phyloP scores from a whole-genome alignment of 2,329 filamentous ascomycete species.

The Sporothrix mexicana region DNA sequence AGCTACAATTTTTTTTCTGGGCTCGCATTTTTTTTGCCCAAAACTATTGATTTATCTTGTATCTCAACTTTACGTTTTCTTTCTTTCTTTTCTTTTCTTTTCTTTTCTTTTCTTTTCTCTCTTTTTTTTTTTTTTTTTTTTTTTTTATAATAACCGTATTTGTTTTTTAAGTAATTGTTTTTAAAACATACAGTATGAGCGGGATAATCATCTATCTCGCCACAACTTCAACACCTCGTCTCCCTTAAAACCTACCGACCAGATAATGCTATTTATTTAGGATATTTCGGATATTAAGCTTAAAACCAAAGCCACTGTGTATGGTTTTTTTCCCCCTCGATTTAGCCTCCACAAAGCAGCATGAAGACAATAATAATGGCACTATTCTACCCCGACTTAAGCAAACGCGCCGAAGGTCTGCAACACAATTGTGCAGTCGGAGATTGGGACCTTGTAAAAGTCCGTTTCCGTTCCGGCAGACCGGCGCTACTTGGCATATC shows the following conservation, averaged over 20 bases:
- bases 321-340: not conserved
- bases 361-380: not conserved
- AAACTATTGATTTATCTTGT: too few relatives aligned
- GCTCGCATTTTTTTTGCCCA: not conserved
- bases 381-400: not conserved
- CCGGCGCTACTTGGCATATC: not conserved
- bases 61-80: too few relatives aligned
- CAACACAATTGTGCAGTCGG: not conserved
- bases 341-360: not conserved
- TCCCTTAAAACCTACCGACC: too few relatives aligned
- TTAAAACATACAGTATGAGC: too few relatives aligned
- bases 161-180: not conserved
- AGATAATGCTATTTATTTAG: too few relatives aligned
- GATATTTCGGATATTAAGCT: too few relatives aligned
- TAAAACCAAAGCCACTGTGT: not conserved
- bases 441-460: not conserved
- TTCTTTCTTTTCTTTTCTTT: not conserved
- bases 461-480: not conserved
- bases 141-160: not conserved
- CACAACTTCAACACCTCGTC: too few relatives aligned
- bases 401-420: not conserved
- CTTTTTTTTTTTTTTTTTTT: not conserved
- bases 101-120: not conserved
- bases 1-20: conserved; percentile 17
- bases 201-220: too few relatives aligned